These are phyloP conservation scores for Mycena latifolia DNA, from an alignment of 768 basidiomycete genomes.

Conservation along the genomic window DNA sequence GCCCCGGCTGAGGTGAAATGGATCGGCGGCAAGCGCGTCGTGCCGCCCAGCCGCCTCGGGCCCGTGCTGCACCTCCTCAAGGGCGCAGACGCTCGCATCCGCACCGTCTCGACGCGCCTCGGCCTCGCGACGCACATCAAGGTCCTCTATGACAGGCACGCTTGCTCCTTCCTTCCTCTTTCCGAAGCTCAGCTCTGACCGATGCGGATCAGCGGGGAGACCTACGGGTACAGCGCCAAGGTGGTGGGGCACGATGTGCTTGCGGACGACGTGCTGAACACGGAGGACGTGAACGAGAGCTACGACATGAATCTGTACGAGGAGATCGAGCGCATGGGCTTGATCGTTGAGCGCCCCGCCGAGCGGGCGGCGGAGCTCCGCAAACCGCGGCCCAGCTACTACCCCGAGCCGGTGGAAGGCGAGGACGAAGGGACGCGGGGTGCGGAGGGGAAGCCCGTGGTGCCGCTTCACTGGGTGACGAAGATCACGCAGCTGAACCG, in stretches of 20 bases:
- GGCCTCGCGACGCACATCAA: slow-evolving; percentile 12
- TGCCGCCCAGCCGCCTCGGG: no score
- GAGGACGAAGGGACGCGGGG: no score
- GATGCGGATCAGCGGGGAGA: no score
- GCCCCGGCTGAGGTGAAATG: background rate
- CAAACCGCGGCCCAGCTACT: no score
- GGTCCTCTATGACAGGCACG: slow-evolving; percentile 11
- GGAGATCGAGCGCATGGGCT: no score
- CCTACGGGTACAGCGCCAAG: no score
- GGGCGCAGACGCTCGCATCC: slow-evolving; percentile 18
- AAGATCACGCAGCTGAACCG: slow-evolving; percentile 4
- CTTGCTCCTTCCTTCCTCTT: no score
- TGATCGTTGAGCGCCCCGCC: slow-evolving; percentile 31
- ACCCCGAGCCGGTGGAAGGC: no score
- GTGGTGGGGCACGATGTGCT: background rate
- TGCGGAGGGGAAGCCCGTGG: background rate
- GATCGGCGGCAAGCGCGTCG: background rate
- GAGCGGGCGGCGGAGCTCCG: background rate
- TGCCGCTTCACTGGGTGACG: slow-evolving; percentile 20
- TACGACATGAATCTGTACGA: background rate
- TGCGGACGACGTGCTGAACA: slow-evolving; percentile 11
- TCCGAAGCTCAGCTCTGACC: no score
- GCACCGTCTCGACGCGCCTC: slow-evolving; percentile 6
- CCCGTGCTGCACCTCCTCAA: slow-evolving; percentile 23
- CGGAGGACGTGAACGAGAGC: no score